A percentile compares a stretch with the other conserved stretches of the same genome.
Conservation (phyloP, 1,139 yeast genomes). For the Candida tunisiensis region DNA sequence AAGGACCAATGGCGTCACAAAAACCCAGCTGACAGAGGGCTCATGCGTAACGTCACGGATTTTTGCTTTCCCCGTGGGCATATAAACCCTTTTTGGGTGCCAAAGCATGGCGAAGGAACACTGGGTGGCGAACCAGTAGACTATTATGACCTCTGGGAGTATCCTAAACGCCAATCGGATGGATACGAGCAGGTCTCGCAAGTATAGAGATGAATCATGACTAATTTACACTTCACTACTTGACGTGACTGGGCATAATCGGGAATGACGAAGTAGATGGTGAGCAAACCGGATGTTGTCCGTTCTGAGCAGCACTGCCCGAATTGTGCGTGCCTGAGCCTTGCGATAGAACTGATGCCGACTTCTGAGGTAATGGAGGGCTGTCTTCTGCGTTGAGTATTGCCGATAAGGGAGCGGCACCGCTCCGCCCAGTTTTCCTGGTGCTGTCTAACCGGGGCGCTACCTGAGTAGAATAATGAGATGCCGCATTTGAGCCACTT, state of each 20-base stretch:
- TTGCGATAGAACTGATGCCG: too few species aligned
- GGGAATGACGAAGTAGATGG: too few species aligned
- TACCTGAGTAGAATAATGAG: too few species aligned
- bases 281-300: too few species aligned
- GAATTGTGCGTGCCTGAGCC: too few species aligned
- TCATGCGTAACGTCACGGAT: slow-evolving; percentile 20
- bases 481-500: too few species aligned
- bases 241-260: slow-evolving; percentile 1
- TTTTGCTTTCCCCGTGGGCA: slow-evolving; percentile 18
- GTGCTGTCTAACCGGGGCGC: too few species aligned
- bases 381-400: too few species aligned
- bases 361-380: too few species aligned
- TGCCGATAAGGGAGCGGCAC: too few species aligned
- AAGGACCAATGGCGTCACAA: slow-evolving; percentile 3
- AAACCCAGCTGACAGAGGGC: slow-evolving; percentile 22
- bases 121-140: slow-evolving; percentile 20
- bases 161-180: slow-evolving; percentile 8
- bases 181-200: background rate
- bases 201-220: slow-evolving; percentile 1
- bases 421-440: too few species aligned
- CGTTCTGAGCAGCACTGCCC: too few species aligned
- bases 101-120: slow-evolving; percentile 13
- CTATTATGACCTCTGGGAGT: slow-evolving; percentile 19
- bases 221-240: slow-evolving; percentile 2
- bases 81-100: slow-evolving; percentile 3